Evolutionary conservation across 352 stramenopile species (phyloP).

Genomic region (Globisporangium uncinulatum): DNA sequence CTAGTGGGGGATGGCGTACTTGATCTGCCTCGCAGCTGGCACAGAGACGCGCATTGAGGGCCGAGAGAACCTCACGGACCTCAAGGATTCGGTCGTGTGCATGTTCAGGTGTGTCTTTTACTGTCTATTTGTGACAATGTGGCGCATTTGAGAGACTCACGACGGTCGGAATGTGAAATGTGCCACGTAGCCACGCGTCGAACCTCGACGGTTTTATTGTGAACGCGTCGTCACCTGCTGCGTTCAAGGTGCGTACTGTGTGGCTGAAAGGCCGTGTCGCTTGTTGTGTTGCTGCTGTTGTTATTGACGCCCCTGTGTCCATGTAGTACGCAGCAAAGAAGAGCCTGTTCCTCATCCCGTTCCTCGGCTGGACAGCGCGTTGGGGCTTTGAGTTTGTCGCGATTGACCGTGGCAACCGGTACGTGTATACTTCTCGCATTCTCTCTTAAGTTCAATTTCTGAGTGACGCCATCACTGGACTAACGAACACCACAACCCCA

Average conservation of each 20-base stretch:
- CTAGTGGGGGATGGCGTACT: constrained; percentile 14
- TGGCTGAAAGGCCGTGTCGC: not conserved
- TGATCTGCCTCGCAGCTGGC: constrained; percentile 51
- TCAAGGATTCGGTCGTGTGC: constrained; percentile 69
- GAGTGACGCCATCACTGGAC: not conserved
- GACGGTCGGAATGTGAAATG: not conserved
- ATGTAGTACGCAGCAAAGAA: constrained; percentile 80
- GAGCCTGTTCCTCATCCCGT: constrained; percentile 74
- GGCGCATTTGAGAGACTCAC: not conserved
- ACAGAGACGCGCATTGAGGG: constrained; percentile 47
- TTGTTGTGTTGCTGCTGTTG: constrained; percentile 1
- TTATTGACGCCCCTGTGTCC: not conserved
- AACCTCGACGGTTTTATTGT: constrained; percentile 84
- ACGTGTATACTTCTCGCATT: constrained; percentile 4
- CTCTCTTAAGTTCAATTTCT: not conserved
- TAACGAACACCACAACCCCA: constrained; percentile 5
- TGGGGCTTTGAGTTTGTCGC: constrained; percentile 79
- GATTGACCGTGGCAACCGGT: constrained; percentile 74
- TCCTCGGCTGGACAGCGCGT: constrained; percentile 64
- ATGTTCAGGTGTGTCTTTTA: constrained; percentile 63
- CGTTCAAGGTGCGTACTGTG: constrained; percentile 44
- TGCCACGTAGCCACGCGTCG: constrained; percentile 49
- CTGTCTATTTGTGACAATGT: not conserved
- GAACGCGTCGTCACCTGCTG: constrained; percentile 58
- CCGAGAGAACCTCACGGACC: constrained; percentile 34